phyloP scores from a whole-genome alignment of 164 flowering plant genomes.

The Chimonanthus salicifolius region DNA sequence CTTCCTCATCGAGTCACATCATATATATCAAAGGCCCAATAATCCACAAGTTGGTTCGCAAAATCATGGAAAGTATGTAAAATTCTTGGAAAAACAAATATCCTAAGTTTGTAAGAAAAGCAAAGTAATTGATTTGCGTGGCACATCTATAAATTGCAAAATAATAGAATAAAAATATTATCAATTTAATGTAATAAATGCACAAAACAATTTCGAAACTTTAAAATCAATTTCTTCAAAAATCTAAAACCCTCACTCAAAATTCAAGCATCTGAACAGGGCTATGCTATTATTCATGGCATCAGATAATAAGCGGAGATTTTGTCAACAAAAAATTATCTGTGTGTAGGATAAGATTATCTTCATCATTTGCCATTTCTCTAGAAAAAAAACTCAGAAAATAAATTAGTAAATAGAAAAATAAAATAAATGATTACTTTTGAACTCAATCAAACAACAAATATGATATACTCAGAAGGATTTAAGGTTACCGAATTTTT shows the following conservation, averaged over 20 bases:
- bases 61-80: no score
- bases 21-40: no score
- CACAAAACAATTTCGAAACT: no score
- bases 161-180: no score
- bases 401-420: not conserved
- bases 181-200: no score
- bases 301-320: conserved; percentile 60
- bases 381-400: not conserved
- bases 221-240: no score
- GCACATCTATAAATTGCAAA: no score
- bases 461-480: not conserved
- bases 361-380: conserved; percentile 12
- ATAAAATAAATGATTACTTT: not conserved
- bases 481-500: conserved; percentile 10
- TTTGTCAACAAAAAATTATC: conserved; percentile 36
- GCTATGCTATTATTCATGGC: conserved; percentile 13
- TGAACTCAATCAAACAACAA: no score
- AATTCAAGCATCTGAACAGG: no score
- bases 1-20: conserved; percentile 45
- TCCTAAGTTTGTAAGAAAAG: not conserved
- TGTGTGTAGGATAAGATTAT: conserved; percentile 56
- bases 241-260: no score
- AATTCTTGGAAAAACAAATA: not conserved
- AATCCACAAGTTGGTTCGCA: not conserved
- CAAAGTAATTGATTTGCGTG: no score